Percentiles rank a stretch among this genome's conserved stretches.
Evolutionary conservation across 2,329 filamentous ascomycete species (phyloP).

Genomic region (Stachybotrys chartarum): DNA sequence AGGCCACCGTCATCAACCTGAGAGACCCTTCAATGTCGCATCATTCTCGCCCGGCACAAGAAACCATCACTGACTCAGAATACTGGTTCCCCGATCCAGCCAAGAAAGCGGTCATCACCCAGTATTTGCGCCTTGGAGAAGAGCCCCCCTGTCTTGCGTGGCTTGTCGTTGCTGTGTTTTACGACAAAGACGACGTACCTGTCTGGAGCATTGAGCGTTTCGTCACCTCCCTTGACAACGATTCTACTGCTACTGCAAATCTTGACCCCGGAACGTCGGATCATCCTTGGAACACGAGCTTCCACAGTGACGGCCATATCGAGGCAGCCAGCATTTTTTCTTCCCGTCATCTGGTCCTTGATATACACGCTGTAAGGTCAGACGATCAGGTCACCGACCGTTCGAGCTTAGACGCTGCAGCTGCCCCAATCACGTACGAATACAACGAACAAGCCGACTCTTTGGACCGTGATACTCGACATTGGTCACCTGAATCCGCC

Average conservation of each 20-base stretch:
- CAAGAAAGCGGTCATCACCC: constrained; percentile 36
- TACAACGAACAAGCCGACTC: background rate
- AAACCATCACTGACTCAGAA: constrained; percentile 18
- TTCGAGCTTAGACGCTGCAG: background rate
- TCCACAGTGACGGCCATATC: no score
- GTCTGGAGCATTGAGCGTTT: constrained; percentile 42
- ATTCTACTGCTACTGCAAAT: constrained; percentile 2
- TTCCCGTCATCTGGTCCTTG: no score
- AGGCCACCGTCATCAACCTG: no score
- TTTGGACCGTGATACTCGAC: background rate
- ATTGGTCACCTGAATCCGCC: no score
- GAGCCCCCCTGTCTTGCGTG: constrained; percentile 33
- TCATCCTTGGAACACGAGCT: no score
- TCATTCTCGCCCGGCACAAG: constrained; percentile 3
- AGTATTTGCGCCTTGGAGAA: constrained; percentile 26
- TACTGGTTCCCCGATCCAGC: constrained; percentile 35
- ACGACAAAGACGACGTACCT: constrained; percentile 30
- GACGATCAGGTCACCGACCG: background rate
- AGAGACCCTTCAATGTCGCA: background rate
- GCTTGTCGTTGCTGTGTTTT: constrained; percentile 40
- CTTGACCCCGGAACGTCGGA: no score
- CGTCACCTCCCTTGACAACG: constrained; percentile 19
- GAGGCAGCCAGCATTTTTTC: no score
- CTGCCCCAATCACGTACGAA: background rate
- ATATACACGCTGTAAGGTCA: no score